Evolutionary conservation across 352 stramenopile genomes (phyloP).

Genomic region (Salisapilia sapeloensis): DNA sequence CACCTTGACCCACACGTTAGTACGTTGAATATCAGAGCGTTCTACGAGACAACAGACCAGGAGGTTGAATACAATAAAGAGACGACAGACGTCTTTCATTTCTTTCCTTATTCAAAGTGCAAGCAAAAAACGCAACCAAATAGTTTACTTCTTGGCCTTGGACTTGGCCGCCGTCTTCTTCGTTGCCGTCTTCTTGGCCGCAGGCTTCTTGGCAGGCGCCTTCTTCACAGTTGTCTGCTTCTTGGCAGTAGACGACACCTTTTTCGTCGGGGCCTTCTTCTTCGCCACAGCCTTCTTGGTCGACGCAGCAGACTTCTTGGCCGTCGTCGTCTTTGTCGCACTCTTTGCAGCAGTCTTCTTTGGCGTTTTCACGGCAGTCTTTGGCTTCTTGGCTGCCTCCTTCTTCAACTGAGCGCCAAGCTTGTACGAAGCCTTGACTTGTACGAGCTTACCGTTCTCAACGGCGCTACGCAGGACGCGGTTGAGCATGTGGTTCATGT

Average conservation of each 20-base stretch:
- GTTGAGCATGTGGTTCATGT: conserved; percentile 68
- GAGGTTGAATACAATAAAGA: too few species aligned
- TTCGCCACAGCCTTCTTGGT: conserved; percentile 19
- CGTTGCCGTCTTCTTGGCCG: conserved; percentile 8
- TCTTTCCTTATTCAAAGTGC: too few species aligned
- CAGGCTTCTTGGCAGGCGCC: conserved; percentile 8
- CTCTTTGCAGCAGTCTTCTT: conserved; percentile 24
- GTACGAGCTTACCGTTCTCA: conserved; percentile 74
- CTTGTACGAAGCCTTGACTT: conserved; percentile 77
- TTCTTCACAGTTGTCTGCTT: conserved; percentile 49
- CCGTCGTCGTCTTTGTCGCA: conserved; percentile 13
- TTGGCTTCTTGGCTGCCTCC: conserved; percentile 23
- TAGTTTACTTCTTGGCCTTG: too few species aligned
- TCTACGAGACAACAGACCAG: too few species aligned
- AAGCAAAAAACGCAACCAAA: too few species aligned
- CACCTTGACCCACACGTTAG: too few species aligned
- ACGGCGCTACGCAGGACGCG: conserved; percentile 83
- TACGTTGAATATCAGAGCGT: too few species aligned
- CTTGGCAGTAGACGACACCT: conserved; percentile 32
- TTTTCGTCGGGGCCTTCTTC: conserved; percentile 22
- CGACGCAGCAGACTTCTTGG: conserved; percentile 20
- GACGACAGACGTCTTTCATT: too few species aligned
- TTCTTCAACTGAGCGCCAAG: conserved; percentile 50
- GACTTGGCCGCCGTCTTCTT: conserved; percentile 17
- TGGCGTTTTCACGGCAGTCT: conserved; percentile 48